Evolutionary conservation across 2,329 filamentous ascomycete species (phyloP).

Genomic region (Alternaria consortialis): DNA sequence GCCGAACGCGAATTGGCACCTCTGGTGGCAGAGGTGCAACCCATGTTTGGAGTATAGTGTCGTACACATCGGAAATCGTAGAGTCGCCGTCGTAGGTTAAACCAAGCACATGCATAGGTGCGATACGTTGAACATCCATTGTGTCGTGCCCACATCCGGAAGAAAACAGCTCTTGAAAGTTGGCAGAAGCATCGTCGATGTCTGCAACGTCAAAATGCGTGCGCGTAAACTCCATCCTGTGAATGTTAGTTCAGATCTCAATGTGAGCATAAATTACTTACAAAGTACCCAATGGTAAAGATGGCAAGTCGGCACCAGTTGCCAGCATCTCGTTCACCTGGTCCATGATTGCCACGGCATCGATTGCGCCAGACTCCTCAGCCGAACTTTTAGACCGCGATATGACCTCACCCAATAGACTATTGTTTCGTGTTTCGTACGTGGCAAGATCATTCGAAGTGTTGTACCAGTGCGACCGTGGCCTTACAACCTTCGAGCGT

Average conservation of each 20-base stretch:
- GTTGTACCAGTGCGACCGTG: slow-evolving; percentile 9
- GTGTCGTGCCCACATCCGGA: neutral
- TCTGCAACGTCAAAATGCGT: slow-evolving; percentile 33
- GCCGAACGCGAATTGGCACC: slow-evolving; percentile 36
- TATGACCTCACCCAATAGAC: slow-evolving; percentile 27
- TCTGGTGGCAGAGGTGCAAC: slow-evolving; percentile 40
- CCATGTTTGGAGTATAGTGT: slow-evolving; percentile 44
- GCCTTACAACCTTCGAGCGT: slow-evolving; percentile 15
- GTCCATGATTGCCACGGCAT: slow-evolving; percentile 24
- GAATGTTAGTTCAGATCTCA: slow-evolving; percentile 7
- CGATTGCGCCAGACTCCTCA: slow-evolving; percentile 4
- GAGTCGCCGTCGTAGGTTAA: slow-evolving; percentile 16
- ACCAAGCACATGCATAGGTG: slow-evolving; percentile 23
- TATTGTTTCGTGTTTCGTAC: slow-evolving; percentile 17
- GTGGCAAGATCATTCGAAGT: neutral
- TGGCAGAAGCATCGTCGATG: slow-evolving; percentile 41
- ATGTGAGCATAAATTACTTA: slow-evolving; percentile 22
- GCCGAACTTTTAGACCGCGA: neutral
- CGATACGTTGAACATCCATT: slow-evolving; percentile 28
- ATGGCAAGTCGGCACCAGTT: slow-evolving; percentile 4
- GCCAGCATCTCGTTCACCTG: slow-evolving; percentile 25
- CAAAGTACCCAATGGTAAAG: slow-evolving; percentile 32
- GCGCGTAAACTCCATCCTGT: slow-evolving; percentile 35
- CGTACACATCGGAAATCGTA: slow-evolving; percentile 40
- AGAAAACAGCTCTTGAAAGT: slow-evolving; percentile 30